Percentiles rank a stretch among this genome's conserved stretches.
phyloP scores from a whole-genome alignment of 345 rosid species.

The Passiflora organensis region DNA sequence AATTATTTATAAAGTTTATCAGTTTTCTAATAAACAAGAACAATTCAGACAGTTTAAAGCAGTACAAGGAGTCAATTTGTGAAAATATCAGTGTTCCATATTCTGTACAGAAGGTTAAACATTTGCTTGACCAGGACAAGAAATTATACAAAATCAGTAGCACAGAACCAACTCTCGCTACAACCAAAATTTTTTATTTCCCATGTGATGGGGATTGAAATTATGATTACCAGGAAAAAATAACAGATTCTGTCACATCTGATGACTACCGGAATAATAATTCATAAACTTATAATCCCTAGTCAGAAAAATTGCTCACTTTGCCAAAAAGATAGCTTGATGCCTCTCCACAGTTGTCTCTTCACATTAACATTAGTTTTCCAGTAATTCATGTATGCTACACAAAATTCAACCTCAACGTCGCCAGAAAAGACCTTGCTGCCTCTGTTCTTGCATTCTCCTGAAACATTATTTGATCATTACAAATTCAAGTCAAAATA shows the following conservation, averaged over 20 bases:
- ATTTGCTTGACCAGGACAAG: not conserved
- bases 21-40: no score
- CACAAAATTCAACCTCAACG: conserved; percentile 28
- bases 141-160: not conserved
- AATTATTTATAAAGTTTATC: no score
- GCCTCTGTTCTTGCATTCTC: conserved; percentile 81
- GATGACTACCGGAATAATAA: not conserved
- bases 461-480: conserved; percentile 29
- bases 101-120: not conserved
- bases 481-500: no score
- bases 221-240: not conserved
- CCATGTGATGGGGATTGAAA: not conserved
- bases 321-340: not conserved
- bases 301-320: not conserved
- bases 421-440: conserved; percentile 53
- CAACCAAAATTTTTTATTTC: not conserved
- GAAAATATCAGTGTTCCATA: not conserved
- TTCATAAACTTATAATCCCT: conserved; percentile 5
- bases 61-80: no score
- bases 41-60: no score
- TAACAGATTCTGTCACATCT: conserved; percentile 1
- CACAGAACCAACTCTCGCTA: not conserved
- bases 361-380: not conserved
- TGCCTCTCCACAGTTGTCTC: conserved; percentile 1
- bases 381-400: not conserved